These are phyloP conservation scores for maize (Zea mays) DNA, from an alignment of 176 grass and related monocot genomes.

Conservation along the genomic window DNA sequence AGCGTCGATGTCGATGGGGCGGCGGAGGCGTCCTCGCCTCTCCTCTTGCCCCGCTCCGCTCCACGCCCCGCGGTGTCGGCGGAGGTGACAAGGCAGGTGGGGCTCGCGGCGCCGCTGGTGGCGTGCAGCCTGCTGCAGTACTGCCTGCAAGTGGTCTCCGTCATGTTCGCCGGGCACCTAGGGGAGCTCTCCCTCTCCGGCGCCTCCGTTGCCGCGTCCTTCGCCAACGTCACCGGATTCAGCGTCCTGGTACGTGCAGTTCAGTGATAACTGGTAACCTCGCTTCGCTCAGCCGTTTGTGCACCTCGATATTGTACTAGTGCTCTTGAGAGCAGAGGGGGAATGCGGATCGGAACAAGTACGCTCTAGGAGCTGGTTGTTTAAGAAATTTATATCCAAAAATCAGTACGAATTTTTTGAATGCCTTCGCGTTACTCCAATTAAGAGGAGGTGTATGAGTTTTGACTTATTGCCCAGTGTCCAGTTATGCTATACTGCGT, in stretches of 20 bases:
- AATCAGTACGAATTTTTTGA: not conserved
- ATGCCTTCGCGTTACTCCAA: not conserved
- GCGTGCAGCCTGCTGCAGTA: slow-evolving; percentile 63
- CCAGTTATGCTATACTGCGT: not conserved
- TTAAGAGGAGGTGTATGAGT: not conserved
- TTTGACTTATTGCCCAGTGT: not conserved
- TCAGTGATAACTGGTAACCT: not conserved
- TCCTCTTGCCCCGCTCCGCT: slow-evolving; percentile 6
- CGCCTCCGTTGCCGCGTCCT: slow-evolving; percentile 64
- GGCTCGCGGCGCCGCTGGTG: slow-evolving; percentile 62
- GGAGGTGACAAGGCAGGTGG: slow-evolving; percentile 49
- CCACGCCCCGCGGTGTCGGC: not conserved
- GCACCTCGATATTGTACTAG: not conserved
- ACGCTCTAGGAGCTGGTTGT: not conserved
- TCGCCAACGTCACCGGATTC: slow-evolving; percentile 77
- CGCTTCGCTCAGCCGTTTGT: not conserved
- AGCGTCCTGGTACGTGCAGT: slow-evolving; percentile 51
- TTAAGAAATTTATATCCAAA: not conserved
- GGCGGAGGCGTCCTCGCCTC: slow-evolving; percentile 17
- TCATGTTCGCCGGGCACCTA: slow-evolving; percentile 77
- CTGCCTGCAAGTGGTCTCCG: slow-evolving; percentile 60
- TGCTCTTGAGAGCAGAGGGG: not conserved
- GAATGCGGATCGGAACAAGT: not conserved
- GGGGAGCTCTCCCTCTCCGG: slow-evolving; percentile 59
- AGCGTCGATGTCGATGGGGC: not conserved